Evolutionary conservation across 2,329 filamentous ascomycete species (phyloP).

Genomic region (Dothiorella sarmentorum): DNA sequence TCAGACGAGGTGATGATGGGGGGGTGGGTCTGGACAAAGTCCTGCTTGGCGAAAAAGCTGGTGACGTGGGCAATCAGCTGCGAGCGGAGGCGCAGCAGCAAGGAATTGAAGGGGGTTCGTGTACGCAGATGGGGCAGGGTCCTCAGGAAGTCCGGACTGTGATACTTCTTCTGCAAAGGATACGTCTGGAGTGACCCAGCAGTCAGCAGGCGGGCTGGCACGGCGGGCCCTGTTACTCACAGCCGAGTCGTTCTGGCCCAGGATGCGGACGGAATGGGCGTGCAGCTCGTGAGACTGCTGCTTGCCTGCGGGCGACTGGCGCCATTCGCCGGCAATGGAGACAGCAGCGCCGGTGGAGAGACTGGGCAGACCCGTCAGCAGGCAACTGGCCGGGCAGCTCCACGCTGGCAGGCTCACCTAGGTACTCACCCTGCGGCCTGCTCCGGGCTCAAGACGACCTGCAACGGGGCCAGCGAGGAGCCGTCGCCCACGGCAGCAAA

Average conservation of each 20-base stretch:
- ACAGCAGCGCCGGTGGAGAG: slow-evolving; percentile 80
- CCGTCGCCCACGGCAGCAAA: slow-evolving; percentile 89
- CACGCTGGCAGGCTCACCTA: slow-evolving; percentile 11
- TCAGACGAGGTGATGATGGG: slow-evolving; percentile 95
- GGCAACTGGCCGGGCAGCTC: background rate
- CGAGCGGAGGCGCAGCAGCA: slow-evolving; percentile 78
- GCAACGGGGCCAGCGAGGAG: slow-evolving; percentile 72
- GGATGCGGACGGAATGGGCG: slow-evolving; percentile 63
- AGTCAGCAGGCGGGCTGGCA: slow-evolving; percentile 22
- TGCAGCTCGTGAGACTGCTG: slow-evolving; percentile 78
- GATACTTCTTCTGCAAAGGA: slow-evolving; percentile 95
- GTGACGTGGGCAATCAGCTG: slow-evolving; percentile 70
- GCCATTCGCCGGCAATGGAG: slow-evolving; percentile 73
- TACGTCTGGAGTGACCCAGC: slow-evolving; percentile 59
- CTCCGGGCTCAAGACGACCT: slow-evolving; percentile 72
- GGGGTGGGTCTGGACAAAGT: slow-evolving; percentile 81
- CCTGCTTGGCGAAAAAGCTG: slow-evolving; percentile 67
- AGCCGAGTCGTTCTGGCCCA: slow-evolving; percentile 75
- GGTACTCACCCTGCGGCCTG: slow-evolving; percentile 72
- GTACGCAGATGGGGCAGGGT: slow-evolving; percentile 82
- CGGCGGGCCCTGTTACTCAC: slow-evolving; percentile 50
- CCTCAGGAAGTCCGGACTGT: slow-evolving; percentile 82
- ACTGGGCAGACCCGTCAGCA: slow-evolving; percentile 49
- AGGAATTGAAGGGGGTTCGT: slow-evolving; percentile 75
- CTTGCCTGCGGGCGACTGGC: slow-evolving; percentile 61